Conservation (phyloP, 768 basidiomycete genomes). For the Tremella yokohamensis region DNA sequence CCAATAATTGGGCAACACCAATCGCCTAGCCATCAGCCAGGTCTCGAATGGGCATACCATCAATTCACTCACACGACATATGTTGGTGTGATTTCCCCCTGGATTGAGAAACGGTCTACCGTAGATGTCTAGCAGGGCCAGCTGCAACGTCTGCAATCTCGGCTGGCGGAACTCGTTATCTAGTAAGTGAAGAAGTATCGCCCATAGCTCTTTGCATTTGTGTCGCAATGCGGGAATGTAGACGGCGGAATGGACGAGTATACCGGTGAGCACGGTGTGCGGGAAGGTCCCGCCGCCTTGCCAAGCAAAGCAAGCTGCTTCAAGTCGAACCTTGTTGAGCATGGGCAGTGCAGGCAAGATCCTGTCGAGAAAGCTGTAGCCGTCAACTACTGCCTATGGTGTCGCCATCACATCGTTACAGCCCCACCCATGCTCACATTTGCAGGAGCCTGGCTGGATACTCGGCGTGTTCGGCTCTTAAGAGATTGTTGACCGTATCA, state of each 20-base stretch:
- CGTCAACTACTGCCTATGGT: not conserved
- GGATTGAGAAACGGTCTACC: slow-evolving; percentile 11
- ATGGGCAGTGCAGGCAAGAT: slow-evolving; percentile 24
- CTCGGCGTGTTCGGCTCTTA: slow-evolving; percentile 5
- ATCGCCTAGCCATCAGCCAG: slow-evolving; percentile 15
- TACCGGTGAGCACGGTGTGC: slow-evolving; percentile 24
- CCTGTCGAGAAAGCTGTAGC: slow-evolving; percentile 7
- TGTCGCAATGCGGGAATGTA: slow-evolving; percentile 24
- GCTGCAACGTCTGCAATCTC: slow-evolving; percentile 22
- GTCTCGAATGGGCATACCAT: slow-evolving; percentile 6
- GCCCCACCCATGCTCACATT: slow-evolving; percentile 2
- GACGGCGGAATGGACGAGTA: slow-evolving; percentile 22
- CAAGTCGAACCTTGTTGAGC: slow-evolving; percentile 22
- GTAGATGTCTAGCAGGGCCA: slow-evolving; percentile 26
- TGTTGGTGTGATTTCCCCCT: slow-evolving; percentile 6
- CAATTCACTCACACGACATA: slow-evolving; percentile 10
- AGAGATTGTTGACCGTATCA: slow-evolving; percentile 5
- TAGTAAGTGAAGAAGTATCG: slow-evolving; percentile 18
- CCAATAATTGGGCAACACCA: slow-evolving; percentile 28
- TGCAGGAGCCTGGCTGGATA: slow-evolving; percentile 11
- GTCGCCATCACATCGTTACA: not conserved
- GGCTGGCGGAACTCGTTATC: slow-evolving; percentile 35
- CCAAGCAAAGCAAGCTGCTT: slow-evolving; percentile 15
- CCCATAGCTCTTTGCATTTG: slow-evolving; percentile 23
- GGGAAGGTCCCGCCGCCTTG: slow-evolving; percentile 19